Evolutionary conservation across 2,329 filamentous ascomycete species (phyloP).

Genomic region (Stromatinia cepivora): DNA sequence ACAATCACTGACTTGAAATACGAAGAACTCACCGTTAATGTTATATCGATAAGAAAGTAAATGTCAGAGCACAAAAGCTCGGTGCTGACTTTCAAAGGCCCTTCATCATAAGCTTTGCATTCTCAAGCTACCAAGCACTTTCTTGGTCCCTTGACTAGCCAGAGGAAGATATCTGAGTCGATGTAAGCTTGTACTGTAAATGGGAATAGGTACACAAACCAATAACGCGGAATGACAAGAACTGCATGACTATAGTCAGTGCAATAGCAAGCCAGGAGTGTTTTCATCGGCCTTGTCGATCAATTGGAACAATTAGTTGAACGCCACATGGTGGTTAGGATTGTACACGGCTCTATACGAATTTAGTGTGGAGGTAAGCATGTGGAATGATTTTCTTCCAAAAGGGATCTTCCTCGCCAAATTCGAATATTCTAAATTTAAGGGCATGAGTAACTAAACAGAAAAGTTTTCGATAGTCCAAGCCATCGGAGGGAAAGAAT

Average conservation of each 20-base stretch:
- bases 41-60: slow-evolving; percentile 2
- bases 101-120: neutral
- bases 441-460: neutral
- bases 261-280: neutral
- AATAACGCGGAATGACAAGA: neutral
- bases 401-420: neutral
- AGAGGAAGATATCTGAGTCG: neutral
- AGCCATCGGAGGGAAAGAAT: neutral
- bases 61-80: neutral
- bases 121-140: neutral
- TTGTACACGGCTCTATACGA: neutral
- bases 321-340: slow-evolving; percentile 5
- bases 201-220: slow-evolving; percentile 3
- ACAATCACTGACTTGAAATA: neutral
- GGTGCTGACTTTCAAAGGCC: neutral
- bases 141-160: neutral
- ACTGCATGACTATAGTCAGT: neutral
- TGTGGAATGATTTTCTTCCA: neutral
- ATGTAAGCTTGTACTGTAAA: neutral
- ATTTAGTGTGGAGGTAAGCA: too few relatives aligned
- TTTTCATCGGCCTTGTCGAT: neutral
- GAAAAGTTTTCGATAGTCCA: neutral
- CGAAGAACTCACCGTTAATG: neutral
- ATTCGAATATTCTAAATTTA: neutral
- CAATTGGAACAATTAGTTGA: neutral